Base-by-base conservation (phyloP, 495 filamentous ascomycete species). In the Podospora australis region DNA sequence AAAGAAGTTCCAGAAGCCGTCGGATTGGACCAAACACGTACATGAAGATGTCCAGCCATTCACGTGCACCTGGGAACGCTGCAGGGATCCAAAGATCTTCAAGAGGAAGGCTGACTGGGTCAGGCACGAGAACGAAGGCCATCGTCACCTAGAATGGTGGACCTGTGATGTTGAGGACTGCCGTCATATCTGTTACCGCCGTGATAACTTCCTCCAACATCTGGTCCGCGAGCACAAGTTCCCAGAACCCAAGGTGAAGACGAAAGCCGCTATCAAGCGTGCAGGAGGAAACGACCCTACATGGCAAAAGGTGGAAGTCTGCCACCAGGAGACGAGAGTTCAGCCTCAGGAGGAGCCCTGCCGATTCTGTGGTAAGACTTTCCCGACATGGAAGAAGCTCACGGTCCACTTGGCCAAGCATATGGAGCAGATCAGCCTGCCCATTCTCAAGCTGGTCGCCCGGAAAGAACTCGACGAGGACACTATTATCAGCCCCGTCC, bases 91-190 rank as follows among this genome's bases (percentile, higher is more conserved):
- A 20, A 95, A 95, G 65, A 91, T 88, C 19, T 97, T 96, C 73
- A 97, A 97, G 67, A 78, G 91, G 32, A 97, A 97, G 67, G 91
- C 91, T 14, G 91, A 97, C 61, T 97, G 91, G 91, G 90, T 97
- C 21, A 78, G 91, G 24, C 91, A 97, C 56, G 91, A 97, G 64
- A 95, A 88, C 56, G 91, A 97, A 66, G 81, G 84, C 46, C 91
- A 97, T 61, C 81, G 91, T 25, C 88, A 95, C 42, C 72, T 95
- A 6, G 91, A 96, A 56, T 92, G 87, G 83, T 97, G 91, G 91
- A 80, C 74, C 21, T 97, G 91, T 62, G 80, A 85, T 25, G 75
- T 85, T 28, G 73, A 79, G 1, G 91, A 94, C 46, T 96, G 91
- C 66, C 73, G 67, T 5, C 91, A 96, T 60, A 78, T 74, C 7